Evolutionary conservation across 371 early-diverging fungal genomes (phyloP).

Genomic region (Mucor circinelloides): DNA sequence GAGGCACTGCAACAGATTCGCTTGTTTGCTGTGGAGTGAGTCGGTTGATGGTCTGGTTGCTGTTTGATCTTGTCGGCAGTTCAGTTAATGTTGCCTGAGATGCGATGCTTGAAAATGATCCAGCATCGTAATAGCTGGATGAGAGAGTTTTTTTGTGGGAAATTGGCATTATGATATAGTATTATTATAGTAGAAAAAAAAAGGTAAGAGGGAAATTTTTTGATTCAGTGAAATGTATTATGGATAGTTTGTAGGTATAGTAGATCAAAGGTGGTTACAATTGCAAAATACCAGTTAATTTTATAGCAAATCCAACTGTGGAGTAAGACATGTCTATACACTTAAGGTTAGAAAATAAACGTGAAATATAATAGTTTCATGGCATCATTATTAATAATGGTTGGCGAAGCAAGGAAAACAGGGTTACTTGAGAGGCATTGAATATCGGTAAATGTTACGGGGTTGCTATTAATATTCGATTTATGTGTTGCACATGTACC

Average conservation of each 20-base stretch:
- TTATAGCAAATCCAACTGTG: slow-evolving; percentile 9
- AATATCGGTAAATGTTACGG: background rate
- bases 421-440: slow-evolving; percentile 1
- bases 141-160: slow-evolving; percentile 6
- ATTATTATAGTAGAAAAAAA: background rate
- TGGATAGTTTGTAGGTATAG: background rate
- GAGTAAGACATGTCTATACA: background rate
- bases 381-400: slow-evolving; percentile 4
- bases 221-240: background rate
- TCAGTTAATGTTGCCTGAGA: slow-evolving; percentile 39
- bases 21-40: background rate
- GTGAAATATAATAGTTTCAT: background rate
- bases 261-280: background rate
- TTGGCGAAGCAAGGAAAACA: background rate
- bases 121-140: slow-evolving; percentile 16
- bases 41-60: background rate
- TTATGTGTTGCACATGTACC: background rate
- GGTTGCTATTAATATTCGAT: background rate
- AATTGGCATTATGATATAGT: background rate
- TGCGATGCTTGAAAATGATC: slow-evolving; percentile 27
- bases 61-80: background rate
- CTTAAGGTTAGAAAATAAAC: slow-evolving; percentile 2
- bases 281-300: background rate
- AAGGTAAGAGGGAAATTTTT: background rate
- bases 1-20: background rate